A percentile compares a stretch with the other conserved stretches of the same genome.
These are phyloP conservation scores for Phylloporus rhodoxanthus DNA, from an alignment of 768 basidiomycete species.

Conservation along the genomic window DNA sequence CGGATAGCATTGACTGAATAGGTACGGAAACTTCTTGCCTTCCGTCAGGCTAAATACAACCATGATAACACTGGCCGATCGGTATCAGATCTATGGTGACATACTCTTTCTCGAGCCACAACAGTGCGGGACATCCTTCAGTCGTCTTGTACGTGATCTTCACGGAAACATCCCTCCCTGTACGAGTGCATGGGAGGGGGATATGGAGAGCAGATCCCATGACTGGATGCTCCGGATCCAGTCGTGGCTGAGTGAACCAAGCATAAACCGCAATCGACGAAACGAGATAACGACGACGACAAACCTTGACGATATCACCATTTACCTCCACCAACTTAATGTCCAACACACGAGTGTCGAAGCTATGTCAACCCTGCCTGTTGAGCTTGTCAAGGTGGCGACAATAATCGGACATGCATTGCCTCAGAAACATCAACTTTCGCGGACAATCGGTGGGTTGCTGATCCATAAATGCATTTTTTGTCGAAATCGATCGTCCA, in stretches of 20 bases:
- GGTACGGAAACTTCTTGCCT: constrained; percentile 75
- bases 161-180: constrained; percentile 39
- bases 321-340: constrained; percentile 49
- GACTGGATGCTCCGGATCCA: constrained; percentile 54
- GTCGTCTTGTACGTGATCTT: constrained; percentile 71
- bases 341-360: constrained; percentile 51
- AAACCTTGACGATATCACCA: constrained; percentile 42
- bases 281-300: constrained; percentile 13
- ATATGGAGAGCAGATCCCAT: constrained; percentile 77
- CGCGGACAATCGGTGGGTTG: constrained; percentile 39
- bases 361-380: constrained; percentile 21
- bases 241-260: constrained; percentile 36
- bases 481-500: constrained; percentile 54
- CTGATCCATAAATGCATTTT: constrained; percentile 43
- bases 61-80: background rate
- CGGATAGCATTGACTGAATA: constrained; percentile 92
- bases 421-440: constrained; percentile 36
- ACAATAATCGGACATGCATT: constrained; percentile 30
- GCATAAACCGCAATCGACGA: background rate
- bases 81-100: background rate
- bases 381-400: background rate
- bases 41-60: constrained; percentile 62
- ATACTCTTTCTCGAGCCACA: constrained; percentile 82
- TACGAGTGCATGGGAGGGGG: constrained; percentile 34
- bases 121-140: constrained; percentile 65